Conservation (phyloP, 352 stramenopile genomes). For the Halophytophthora polymorphica region DNA sequence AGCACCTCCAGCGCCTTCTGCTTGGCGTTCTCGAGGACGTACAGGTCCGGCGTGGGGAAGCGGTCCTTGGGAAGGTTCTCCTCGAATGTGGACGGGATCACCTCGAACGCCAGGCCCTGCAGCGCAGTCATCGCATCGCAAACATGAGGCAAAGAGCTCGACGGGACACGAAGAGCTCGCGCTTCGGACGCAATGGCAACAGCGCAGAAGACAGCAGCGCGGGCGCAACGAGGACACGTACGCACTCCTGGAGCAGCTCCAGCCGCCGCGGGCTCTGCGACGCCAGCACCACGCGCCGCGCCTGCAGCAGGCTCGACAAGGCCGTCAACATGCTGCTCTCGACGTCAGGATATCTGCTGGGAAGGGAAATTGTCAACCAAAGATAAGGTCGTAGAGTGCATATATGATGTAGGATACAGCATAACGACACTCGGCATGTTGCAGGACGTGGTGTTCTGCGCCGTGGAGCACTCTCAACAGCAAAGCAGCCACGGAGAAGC, state of each 20-base stretch:
- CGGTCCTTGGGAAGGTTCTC: slow-evolving; percentile 74
- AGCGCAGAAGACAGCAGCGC: neutral
- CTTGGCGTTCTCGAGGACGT: slow-evolving; percentile 77
- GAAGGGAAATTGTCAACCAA: too few species aligned
- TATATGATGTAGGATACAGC: too few species aligned
- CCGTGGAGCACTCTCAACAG: too few species aligned
- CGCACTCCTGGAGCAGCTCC: slow-evolving; percentile 69
- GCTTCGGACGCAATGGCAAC: too few species aligned
- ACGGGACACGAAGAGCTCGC: too few species aligned
- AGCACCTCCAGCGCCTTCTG: slow-evolving; percentile 78
- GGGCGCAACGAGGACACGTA: slow-evolving; percentile 20
- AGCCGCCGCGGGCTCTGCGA: slow-evolving; percentile 78
- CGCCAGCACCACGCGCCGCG: slow-evolving; percentile 64
- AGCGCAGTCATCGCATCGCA: neutral
- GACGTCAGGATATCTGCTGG: too few species aligned
- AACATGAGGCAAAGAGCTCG: neutral
- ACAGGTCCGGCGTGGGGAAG: slow-evolving; percentile 64
- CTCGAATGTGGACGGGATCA: slow-evolving; percentile 81
- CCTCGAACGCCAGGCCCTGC: slow-evolving; percentile 69
- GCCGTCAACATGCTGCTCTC: slow-evolving; percentile 54
- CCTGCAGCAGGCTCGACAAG: slow-evolving; percentile 39
- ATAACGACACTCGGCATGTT: too few species aligned
- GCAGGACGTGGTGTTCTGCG: too few species aligned
- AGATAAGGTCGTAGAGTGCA: too few species aligned
- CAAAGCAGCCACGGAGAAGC: too few species aligned